Conservation (phyloP, 176 grass and related monocot genomes). For the Oryza coarctata region DNA sequence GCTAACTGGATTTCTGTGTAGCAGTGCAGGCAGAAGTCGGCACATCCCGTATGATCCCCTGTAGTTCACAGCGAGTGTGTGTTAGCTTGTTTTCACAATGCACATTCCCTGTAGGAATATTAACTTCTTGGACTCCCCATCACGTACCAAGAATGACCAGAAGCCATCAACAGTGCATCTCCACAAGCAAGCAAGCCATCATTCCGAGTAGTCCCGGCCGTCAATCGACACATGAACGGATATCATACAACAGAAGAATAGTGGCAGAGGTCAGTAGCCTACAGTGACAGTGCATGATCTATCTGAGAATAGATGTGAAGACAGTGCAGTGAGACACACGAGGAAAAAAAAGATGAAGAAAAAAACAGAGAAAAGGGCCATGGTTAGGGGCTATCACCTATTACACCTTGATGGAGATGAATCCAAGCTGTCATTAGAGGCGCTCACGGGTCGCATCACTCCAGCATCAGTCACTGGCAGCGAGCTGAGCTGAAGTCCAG, state of each 20-base stretch:
- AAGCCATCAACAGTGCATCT: not conserved
- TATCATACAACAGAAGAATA: not conserved
- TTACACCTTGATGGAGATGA: conserved; percentile 14
- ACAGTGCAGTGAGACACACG: not conserved
- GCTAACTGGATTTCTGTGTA: not conserved
- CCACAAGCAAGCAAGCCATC: not conserved
- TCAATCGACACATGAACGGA: not conserved
- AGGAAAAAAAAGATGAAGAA: not conserved
- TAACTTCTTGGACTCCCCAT: not conserved
- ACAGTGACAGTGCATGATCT: not conserved
- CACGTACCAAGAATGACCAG: not conserved
- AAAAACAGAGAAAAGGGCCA: not conserved
- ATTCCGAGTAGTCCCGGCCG: not conserved
- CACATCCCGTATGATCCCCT: not conserved
- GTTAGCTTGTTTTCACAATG: not conserved
- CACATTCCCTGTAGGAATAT: not conserved
- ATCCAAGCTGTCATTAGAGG: conserved; percentile 16
- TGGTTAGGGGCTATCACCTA: not conserved
- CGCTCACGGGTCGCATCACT: conserved; percentile 27
- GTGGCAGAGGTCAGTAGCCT: not conserved
- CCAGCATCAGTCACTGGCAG: too few species aligned
- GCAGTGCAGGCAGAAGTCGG: not conserved
- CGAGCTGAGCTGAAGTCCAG: too few species aligned
- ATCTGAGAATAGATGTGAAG: not conserved
- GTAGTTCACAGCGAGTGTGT: conserved; percentile 5